Evolutionary conservation across 805 yeast species (phyloP).

Genomic region (Teunomyces atbi): DNA sequence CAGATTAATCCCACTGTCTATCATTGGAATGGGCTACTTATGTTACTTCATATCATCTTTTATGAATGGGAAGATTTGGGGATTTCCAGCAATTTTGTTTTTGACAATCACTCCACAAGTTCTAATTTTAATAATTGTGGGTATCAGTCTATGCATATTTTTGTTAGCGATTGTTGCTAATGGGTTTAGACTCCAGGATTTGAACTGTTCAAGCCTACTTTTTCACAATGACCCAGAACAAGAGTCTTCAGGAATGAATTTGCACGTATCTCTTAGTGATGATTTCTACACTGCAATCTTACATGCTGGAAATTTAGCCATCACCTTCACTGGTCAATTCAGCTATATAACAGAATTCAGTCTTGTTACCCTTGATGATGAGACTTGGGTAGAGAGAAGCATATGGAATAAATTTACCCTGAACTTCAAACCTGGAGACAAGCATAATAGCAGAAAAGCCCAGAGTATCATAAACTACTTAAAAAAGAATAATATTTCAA

Average conservation of each 20-base stretch:
- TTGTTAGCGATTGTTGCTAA: constrained; percentile 59
- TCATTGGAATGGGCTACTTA: constrained; percentile 55
- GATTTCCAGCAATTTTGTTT: constrained; percentile 55
- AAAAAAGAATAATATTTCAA: constrained; percentile 10
- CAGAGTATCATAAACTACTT: constrained; percentile 4
- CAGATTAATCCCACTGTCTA: constrained; percentile 61
- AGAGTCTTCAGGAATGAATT: constrained; percentile 21
- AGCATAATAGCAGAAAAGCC: background rate
- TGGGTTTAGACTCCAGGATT: constrained; percentile 35
- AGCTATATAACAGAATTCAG: constrained; percentile 63
- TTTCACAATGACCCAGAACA: constrained; percentile 21
- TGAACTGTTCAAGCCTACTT: constrained; percentile 37
- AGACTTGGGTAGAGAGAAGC: constrained; percentile 55
- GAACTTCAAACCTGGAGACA: background rate
- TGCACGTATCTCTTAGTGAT: constrained; percentile 43
- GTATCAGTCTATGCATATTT: constrained; percentile 54
- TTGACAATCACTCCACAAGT: constrained; percentile 69
- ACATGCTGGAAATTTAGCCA: constrained; percentile 59
- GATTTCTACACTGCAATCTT: constrained; percentile 65
- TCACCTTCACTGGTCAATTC: constrained; percentile 65
- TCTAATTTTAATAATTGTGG: constrained; percentile 48
- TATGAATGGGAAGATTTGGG: constrained; percentile 37
- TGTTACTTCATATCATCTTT: constrained; percentile 40
- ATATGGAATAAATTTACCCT: constrained; percentile 9
- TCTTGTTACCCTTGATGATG: constrained; percentile 43